Evolutionary conservation across 352 stramenopile species (phyloP), one percentile per base, ranked within the genome.

Genomic region (Phytopythium oedochilum): DNA sequence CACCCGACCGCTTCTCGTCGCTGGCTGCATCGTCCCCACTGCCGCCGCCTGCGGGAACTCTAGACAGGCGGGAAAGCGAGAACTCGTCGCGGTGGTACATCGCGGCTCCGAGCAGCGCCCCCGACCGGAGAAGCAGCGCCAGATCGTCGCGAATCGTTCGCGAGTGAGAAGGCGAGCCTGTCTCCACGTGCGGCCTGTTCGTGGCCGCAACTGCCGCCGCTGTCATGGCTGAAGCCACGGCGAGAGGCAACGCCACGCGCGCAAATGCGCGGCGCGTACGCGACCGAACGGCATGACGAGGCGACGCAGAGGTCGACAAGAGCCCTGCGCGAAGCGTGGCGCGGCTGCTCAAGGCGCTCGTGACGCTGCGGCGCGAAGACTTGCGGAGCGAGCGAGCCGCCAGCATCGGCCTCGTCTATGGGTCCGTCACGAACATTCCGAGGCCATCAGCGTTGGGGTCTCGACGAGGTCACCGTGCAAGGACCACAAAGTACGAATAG

Each of bases 101-200:
- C 32, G 73, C 32, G 5, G 58, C 34, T 31, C 73, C 60, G 18
- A 78, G 63, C 29, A 69, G 60, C 36, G 60, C 59, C 17, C 57
- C 67, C 28, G 62, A 57, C 20, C 64, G 71, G 20, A 81, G 31
- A 0, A 70, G 18, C 42, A 70, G 26, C 38, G 28, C 44, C 10
- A 66, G 20, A 4, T 52, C 54, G 11, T 45, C 49, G 48, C 3
- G 38, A 34, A 49, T 17, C n/a, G 20, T 45, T 6, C 0, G 39
- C 7, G 39, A 5, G n/a, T 12, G 39, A 3, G 8, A 10, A 45
- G 2, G 2, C 8, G 8, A n/a, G 2, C n/a, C 5, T 45, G 39
- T 3, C 15, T 11, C 20, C 6, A 1, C 7, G 7, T 20, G 38
- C 15, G 5, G 40, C 1, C 20, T 2, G 8, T 28, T 8, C 11